Evolutionary conservation across 805 yeast species (phyloP).

Genomic region (Lachancea sp.): DNA sequence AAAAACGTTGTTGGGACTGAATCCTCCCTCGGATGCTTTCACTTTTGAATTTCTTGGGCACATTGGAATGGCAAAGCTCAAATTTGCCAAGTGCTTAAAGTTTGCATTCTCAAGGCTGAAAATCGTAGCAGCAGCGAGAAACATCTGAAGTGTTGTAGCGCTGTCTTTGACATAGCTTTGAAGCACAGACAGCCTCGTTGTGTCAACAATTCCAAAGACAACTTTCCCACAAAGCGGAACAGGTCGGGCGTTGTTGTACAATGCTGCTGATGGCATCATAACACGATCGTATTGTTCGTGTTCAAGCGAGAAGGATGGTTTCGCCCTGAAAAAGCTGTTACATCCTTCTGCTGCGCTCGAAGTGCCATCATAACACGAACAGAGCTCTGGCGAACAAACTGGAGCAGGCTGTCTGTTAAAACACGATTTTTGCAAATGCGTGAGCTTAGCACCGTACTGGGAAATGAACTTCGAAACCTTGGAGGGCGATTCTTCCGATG

Average conservation of each 20-base stretch:
- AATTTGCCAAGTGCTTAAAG: not conserved
- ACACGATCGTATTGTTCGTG: conserved; percentile 10
- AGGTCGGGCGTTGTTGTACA: conserved; percentile 7
- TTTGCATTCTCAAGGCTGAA: conserved; percentile 17
- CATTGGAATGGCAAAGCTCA: not conserved
- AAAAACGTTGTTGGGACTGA: not conserved
- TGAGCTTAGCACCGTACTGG: not conserved
- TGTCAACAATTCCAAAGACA: conserved; percentile 22
- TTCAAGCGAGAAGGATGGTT: conserved; percentile 20
- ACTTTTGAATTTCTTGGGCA: not conserved
- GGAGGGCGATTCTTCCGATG: not conserved
- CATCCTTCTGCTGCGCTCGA: conserved; percentile 25
- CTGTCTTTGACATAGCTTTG: conserved; percentile 15
- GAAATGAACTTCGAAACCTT: conserved; percentile 4
- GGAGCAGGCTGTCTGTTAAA: conserved; percentile 23
- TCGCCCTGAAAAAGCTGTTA: conserved; percentile 20
- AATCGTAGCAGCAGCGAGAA: conserved; percentile 25
- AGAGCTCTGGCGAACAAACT: conserved; percentile 22
- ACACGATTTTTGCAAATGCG: conserved; percentile 21
- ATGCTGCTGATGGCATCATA: conserved; percentile 8
- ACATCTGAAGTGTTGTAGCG: conserved; percentile 21
- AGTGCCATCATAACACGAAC: conserved; percentile 23
- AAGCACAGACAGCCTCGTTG: conserved; percentile 14
- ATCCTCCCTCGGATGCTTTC: not conserved
- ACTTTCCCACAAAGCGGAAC: conserved; percentile 14